Conservation (phyloP, 352 stramenopile species). For the Achlya hypogyna region DNA sequence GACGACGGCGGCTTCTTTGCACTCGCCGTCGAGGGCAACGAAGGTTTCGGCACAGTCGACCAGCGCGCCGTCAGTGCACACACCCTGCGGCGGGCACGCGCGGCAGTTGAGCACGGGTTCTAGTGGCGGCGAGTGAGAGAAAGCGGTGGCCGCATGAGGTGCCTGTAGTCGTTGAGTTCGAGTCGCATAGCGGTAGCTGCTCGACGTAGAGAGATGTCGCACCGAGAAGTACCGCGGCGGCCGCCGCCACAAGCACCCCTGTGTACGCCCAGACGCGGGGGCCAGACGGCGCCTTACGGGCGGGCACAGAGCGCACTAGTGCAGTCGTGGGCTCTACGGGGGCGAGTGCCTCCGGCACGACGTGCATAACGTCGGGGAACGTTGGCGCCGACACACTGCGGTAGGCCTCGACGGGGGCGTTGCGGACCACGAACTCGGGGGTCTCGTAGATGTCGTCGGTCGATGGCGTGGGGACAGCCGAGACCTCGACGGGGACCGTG, state of each 20-base stretch:
- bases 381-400: background rate
- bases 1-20: background rate
- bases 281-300: background rate
- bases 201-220: constrained; percentile 7
- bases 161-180: background rate
- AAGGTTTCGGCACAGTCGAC: background rate
- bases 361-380: constrained; percentile 4
- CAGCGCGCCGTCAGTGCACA: constrained; percentile 3
- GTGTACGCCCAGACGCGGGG: background rate
- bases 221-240: constrained; percentile 2
- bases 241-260: background rate
- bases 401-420: background rate
- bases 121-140: background rate
- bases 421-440: background rate
- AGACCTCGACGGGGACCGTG: background rate
- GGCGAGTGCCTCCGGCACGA: background rate
- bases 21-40: background rate
- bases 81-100: background rate
- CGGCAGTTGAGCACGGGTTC: constrained; percentile 8
- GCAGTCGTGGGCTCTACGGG: background rate
- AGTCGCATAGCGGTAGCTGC: constrained; percentile 12
- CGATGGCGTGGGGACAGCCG: too few relatives aligned
- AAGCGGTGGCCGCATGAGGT: background rate
- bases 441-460: background rate
- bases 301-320: background rate